Base-by-base conservation (phyloP, 2,329 filamentous ascomycete species). In the Botrytis pseudocinerea region DNA sequence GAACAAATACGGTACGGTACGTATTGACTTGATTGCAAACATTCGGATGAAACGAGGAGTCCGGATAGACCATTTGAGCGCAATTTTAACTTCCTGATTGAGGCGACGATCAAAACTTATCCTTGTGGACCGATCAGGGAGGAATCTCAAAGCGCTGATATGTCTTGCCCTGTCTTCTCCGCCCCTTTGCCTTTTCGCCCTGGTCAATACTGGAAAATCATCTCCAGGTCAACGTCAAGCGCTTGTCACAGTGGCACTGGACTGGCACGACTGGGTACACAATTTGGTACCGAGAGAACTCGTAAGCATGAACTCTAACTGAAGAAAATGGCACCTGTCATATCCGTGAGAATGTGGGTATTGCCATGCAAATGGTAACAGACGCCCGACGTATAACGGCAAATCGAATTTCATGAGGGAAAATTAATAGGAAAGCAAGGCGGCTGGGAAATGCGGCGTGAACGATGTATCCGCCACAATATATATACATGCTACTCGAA, bases 21-120 rank as follows among this genome's bases (percentile, higher is more conserved):
- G 48, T 16, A 54, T n/a, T 38, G 18, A 46, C 63, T 54, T 12
- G 32, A 40, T 68, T 54, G 35, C 7, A 28, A 40, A 51, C 20
- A 61, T 22, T 48, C 40, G 48, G 66, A 54, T 42, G 51, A 59
- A 69, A 69, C 38, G 68, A 70, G 54, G n/a, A 63, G 40, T 16
- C 38, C 57, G 69, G 54, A 40, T 48, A 40, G 42, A 48, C 18
- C 40, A 70, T 63, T 46, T 40, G 57, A 63, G 22, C 16, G 69
- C 6, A 32, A 63, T 70, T 70, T 57, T 22, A 63, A 51, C 69
- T 70, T 63, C 69, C 57, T 28, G 57, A 62, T 70, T 70, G 32
- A 63, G 40, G 69, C 57, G 57, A 70, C 28, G 57, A 70, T 70
- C 69, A 51, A 63, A 63, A 44, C 44, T 25, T 28, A 70, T 70